These are phyloP conservation scores for Jaminaea rosea DNA, from an alignment of 1,284 basidiomycete genomes.

Conservation along the genomic window DNA sequence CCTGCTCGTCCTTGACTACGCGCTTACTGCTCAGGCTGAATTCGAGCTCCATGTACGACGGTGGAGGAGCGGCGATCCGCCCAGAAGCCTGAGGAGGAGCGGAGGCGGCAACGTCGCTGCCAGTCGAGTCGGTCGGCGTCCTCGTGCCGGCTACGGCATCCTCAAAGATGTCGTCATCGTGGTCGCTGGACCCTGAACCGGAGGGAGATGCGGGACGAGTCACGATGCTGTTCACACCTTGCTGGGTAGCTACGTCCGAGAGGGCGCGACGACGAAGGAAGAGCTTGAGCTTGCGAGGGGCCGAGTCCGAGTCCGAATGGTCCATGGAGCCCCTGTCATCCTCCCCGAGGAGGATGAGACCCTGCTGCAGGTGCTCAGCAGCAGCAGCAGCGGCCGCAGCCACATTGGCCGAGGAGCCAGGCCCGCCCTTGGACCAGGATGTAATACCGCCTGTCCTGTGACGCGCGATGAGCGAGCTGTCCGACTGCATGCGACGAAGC, in stretches of 20 bases:
- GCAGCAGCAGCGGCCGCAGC: no score
- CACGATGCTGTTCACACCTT: not conserved
- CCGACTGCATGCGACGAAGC: not conserved
- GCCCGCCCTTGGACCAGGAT: not conserved
- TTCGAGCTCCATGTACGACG: not conserved
- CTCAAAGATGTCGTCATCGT: not conserved
- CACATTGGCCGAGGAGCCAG: not conserved
- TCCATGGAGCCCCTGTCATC: not conserved
- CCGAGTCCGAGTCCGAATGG: not conserved
- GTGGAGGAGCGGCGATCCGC: no score
- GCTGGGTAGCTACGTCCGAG: no score
- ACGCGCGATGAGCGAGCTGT: not conserved
- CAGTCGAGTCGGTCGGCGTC: not conserved
- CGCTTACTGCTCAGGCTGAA: not conserved
- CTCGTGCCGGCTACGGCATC: not conserved
- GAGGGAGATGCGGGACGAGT: not conserved
- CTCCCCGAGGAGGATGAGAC: not conserved
- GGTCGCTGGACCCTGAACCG: not conserved
- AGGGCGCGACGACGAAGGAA: not conserved
- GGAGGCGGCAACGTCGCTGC: not conserved
- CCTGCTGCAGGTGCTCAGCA: not conserved
- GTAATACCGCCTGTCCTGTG: no score
- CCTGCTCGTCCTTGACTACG: not conserved
- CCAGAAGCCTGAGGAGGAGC: no score
- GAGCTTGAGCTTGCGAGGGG: slow-evolving; percentile 1